phyloP scores from a whole-genome alignment of 306 rosid genomes.

The Pterocarpus santalinus region DNA sequence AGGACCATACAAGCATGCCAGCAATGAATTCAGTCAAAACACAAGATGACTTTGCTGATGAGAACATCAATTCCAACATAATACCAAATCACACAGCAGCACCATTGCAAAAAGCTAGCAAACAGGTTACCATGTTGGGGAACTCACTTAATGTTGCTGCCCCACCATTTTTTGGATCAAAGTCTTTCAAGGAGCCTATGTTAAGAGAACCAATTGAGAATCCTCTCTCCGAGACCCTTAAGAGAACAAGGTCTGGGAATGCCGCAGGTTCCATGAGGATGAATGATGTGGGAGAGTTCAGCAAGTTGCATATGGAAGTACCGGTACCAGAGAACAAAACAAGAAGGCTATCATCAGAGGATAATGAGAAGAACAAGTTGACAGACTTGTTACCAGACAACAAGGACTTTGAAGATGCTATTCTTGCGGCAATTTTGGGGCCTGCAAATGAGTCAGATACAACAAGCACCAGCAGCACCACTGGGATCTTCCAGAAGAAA shows the following conservation, averaged over 20 bases:
- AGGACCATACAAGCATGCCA: constrained; percentile 62
- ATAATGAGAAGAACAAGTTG: constrained; percentile 51
- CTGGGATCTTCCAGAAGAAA: constrained; percentile 56
- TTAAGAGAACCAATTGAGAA: constrained; percentile 46
- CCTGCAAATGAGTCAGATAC: constrained; percentile 50
- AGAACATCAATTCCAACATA: constrained; percentile 68
- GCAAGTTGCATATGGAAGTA: constrained; percentile 47
- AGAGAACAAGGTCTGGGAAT: constrained; percentile 93
- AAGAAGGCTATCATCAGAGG: constrained; percentile 68
- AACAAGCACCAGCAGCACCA: background rate
- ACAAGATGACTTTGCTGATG: constrained; percentile 72
- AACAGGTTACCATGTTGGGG: constrained; percentile 48
- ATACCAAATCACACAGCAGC: constrained; percentile 35
- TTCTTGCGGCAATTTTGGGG: constrained; percentile 76
- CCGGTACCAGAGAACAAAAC: constrained; percentile 57
- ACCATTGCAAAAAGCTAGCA: constrained; percentile 45
- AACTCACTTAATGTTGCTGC: constrained; percentile 83
- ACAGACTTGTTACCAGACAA: constrained; percentile 70
- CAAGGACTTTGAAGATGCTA: constrained; percentile 93
- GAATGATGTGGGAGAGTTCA: constrained; percentile 43
- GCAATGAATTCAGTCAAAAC: constrained; percentile 38
- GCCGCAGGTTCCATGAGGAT: constrained; percentile 64
- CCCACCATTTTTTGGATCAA: constrained; percentile 77
- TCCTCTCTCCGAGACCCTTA: constrained; percentile 68
- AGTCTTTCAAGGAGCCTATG: constrained; percentile 51